A percentile compares a stretch with the other conserved stretches of the same genome.
These are phyloP conservation scores for Helotiales sp. DNA, from an alignment of 2,329 filamentous ascomycete species.

Conservation along the genomic window DNA sequence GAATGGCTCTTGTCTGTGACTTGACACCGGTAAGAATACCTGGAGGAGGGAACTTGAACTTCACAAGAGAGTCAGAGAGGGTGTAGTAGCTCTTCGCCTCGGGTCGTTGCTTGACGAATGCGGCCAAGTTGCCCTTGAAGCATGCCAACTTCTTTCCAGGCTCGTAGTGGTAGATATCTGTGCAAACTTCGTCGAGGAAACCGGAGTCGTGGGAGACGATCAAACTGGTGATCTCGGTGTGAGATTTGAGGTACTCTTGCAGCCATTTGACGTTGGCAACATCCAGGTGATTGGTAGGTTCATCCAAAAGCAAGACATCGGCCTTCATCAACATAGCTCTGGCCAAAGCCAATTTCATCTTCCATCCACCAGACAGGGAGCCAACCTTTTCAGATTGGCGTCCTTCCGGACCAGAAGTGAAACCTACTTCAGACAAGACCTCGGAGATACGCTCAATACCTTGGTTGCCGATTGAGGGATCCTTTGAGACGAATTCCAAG, in stretches of 20 bases:
- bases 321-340: conserved; percentile 95
- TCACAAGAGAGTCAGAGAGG: conserved; percentile 79
- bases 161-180: conserved; percentile 99
- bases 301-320: conserved; percentile 95
- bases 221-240: conserved; percentile 93
- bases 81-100: conserved; percentile 99
- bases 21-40: conserved; percentile 95
- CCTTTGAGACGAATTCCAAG: conserved; percentile 86
- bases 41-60: conserved; percentile 97
- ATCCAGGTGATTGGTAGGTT: conserved; percentile 98
- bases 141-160: conserved; percentile 87
- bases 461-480: conserved; percentile 79
- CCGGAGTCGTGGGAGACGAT: conserved; percentile 98
- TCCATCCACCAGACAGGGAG: conserved; percentile 96
- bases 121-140: conserved; percentile 80
- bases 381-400: conserved; percentile 88
- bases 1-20: conserved; percentile 88
- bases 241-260: conserved; percentile 90
- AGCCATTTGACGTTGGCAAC: conserved; percentile 96
- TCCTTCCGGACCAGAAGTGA: conserved; percentile 85
- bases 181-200: conserved; percentile 96
- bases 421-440: conserved; percentile 89
- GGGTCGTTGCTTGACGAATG: conserved; percentile 85
- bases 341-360: conserved; percentile 98
- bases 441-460: conserved; percentile 78